phyloP scores from a whole-genome alignment of 2,329 filamentous ascomycete genomes.

The Diplodia scrobiculata region DNA sequence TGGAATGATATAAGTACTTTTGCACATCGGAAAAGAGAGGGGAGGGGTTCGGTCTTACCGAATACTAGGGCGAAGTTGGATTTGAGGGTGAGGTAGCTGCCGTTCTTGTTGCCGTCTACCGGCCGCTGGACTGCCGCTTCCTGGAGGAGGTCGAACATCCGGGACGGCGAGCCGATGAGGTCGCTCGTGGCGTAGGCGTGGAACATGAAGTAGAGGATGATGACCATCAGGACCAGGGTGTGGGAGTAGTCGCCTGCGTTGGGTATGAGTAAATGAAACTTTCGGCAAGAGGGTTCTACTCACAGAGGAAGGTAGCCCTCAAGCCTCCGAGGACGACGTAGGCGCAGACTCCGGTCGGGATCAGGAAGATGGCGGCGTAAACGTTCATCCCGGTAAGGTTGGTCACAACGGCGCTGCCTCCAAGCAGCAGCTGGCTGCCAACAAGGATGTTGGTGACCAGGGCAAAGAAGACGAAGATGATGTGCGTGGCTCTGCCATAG shows the following conservation, averaged over 20 bases:
- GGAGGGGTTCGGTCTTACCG: not conserved
- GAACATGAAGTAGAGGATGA: slow-evolving; percentile 52
- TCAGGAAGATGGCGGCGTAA: slow-evolving; percentile 49
- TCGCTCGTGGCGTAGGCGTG: slow-evolving; percentile 46
- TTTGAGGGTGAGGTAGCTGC: slow-evolving; percentile 47
- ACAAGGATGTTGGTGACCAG: slow-evolving; percentile 58
- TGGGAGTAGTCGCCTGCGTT: slow-evolving; percentile 42
- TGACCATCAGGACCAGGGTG: slow-evolving; percentile 49
- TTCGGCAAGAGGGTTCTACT: not conserved
- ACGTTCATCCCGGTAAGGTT: slow-evolving; percentile 50
- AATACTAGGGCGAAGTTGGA: slow-evolving; percentile 51
- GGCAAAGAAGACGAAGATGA: slow-evolving; percentile 56
- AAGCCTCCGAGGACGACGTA: slow-evolving; percentile 45
- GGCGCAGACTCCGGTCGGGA: slow-evolving; percentile 46
- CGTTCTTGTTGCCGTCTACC: slow-evolving; percentile 45
- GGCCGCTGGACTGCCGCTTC: slow-evolving; percentile 44
- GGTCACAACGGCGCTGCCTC: slow-evolving; percentile 50
- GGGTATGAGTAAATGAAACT: not conserved
- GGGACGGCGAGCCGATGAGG: slow-evolving; percentile 45
- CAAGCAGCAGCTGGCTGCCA: slow-evolving; percentile 42
- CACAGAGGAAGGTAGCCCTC: slow-evolving; percentile 48
- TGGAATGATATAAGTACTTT: not conserved
- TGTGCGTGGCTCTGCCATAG: slow-evolving; percentile 51
- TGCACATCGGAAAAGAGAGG: too few relatives aligned
- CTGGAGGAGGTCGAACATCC: slow-evolving; percentile 47